Percentiles rank a stretch among this genome's conserved stretches.
Conservation (phyloP, 768 basidiomycete genomes). For the Rhizopogon roseolus region DNA sequence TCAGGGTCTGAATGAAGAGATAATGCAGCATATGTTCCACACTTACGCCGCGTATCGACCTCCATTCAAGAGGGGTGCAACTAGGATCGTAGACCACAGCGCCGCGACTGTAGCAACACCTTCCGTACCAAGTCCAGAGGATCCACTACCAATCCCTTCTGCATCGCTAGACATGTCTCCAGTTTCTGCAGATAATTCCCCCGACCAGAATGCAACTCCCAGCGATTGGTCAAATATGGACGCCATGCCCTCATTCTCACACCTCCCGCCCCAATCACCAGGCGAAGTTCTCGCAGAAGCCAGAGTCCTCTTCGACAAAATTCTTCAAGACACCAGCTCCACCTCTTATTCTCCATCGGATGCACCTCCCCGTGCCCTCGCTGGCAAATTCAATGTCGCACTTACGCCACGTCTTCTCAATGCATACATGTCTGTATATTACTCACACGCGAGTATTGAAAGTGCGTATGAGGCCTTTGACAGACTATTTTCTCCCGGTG, state of each 20-base stretch:
- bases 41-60: conserved; percentile 79
- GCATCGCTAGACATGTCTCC: conserved; percentile 3
- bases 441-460: conserved; percentile 51
- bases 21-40: conserved; percentile 84
- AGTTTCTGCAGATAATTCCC: not conserved
- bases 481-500: conserved; percentile 31
- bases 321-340: conserved; percentile 39
- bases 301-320: conserved; percentile 55
- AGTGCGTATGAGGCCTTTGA: conserved; percentile 45
- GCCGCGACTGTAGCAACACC: conserved; percentile 5
- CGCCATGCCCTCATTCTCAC: conserved; percentile 28
- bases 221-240: conserved; percentile 1
- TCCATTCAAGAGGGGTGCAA: conserved; percentile 53
- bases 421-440: conserved; percentile 77
- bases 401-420: conserved; percentile 65
- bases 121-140: not conserved
- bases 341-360: not conserved
- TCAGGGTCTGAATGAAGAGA: conserved; percentile 48
- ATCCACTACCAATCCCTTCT: conserved; percentile 1
- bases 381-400: conserved; percentile 52
- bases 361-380: conserved; percentile 6
- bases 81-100: conserved; percentile 34
- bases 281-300: conserved; percentile 72
- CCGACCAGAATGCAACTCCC: not conserved
- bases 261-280: conserved; percentile 66